Evolutionary conservation across 1,284 basidiomycete genomes (phyloP).

Genomic region (Pseudozyma hubeiensis): DNA sequence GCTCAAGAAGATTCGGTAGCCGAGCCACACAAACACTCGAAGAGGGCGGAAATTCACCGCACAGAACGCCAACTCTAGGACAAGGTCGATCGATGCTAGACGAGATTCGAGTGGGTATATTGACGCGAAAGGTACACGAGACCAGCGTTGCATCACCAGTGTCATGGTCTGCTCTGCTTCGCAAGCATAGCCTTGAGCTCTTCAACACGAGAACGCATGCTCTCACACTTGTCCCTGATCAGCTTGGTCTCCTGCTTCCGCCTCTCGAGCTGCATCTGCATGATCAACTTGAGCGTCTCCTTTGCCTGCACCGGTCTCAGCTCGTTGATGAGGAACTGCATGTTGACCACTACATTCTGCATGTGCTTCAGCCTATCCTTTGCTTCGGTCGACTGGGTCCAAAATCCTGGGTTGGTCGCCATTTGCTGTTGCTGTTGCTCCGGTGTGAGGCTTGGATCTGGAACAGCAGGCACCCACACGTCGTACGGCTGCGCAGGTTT

Average conservation of each 20-base stretch:
- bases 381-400: slow-evolving; percentile 51
- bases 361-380: slow-evolving; percentile 61
- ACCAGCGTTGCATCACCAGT: no score
- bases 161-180: background rate
- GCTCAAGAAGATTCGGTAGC: no score
- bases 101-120: slow-evolving; percentile 5
- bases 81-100: no score
- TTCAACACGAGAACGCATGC: slow-evolving; percentile 31
- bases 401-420: slow-evolving; percentile 40
- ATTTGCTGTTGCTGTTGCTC: slow-evolving; percentile 41
- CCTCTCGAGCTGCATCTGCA: slow-evolving; percentile 57
- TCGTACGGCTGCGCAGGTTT: slow-evolving; percentile 61
- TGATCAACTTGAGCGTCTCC: slow-evolving; percentile 55
- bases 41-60: no score
- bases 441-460: slow-evolving; percentile 29
- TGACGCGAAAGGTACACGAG: background rate
- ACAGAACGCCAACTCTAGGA: no score
- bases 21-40: no score
- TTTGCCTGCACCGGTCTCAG: slow-evolving; percentile 61
- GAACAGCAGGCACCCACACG: slow-evolving; percentile 48
- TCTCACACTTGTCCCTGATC: slow-evolving; percentile 43
- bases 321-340: slow-evolving; percentile 65
- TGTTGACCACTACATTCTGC: slow-evolving; percentile 64
- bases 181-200: slow-evolving; percentile 35
- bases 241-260: slow-evolving; percentile 51